Base-by-base conservation (phyloP, 139 green algal genomes). In the Chlorella ohadii region DNA sequence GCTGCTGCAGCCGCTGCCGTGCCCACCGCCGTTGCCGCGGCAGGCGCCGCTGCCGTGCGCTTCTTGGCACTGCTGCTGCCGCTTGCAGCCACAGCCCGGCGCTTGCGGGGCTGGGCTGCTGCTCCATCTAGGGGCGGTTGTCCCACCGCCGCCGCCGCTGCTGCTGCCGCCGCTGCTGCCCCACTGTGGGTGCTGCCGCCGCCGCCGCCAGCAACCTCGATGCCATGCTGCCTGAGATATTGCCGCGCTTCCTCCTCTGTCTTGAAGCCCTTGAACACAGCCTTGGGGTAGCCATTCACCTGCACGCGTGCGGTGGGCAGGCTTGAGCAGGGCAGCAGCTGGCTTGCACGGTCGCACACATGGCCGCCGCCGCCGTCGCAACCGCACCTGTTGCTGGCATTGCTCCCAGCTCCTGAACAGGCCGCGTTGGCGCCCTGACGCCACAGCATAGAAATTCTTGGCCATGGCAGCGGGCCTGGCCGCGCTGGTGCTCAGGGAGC, bases 351-450 rank as follows among this genome's bases (percentile, higher is more conserved):
- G 51, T 9, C 51, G 15, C 12, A 20, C 51, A 22, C 11, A 59
- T 9, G 51, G 12, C 12, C 51, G 51, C 51, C 2, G 51, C 51
- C 51, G 51, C 51, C 15, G 51, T 13, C 51, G 51, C 15, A 20
- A 22, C 51, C 51, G 23, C 23, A 89, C 83, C 55, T 90, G 80
- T 0, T 12, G 1, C 38, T 59, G 34, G 57, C 79, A 86, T 33
- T 90, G 66, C 15, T 73, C 64, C 88, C 88, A 91, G 68, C 23
- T 84, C 13, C 23, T 9, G 64, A 84, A 93, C 6, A 93, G 36
- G 1, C 90, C 90, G 17, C 82, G 38, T 3, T 33, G 9, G 1
- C 85, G 73, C 22, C 90, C 90, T 17, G 39, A 25, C 4, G 59
- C 78, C n/a, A 93, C 89, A 27, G 74, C 74, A 4, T 51, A 47